phyloP scores from a whole-genome alignment of 257 asterid genomes.

The Gentiana dahurica region DNA sequence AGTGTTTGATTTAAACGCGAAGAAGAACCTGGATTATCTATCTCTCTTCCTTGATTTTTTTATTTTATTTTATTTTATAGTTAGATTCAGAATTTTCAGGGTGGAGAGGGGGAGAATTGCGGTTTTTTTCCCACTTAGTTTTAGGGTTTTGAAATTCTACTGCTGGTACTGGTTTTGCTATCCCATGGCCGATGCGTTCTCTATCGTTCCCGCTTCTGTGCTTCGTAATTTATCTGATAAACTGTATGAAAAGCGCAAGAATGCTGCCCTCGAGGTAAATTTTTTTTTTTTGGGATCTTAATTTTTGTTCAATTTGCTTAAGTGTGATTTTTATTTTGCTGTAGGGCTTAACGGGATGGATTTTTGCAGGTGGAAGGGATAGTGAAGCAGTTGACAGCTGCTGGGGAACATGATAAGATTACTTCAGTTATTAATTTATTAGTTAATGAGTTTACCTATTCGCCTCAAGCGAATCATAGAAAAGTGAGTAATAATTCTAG shows the following conservation, averaged over 20 bases:
- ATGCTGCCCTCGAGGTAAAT: slow-evolving; percentile 88
- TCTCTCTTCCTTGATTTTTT: too few species aligned
- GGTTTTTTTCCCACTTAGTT: slow-evolving; percentile 2
- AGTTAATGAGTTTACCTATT: slow-evolving; percentile 62
- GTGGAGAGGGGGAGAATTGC: slow-evolving; percentile 3
- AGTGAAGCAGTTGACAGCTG: slow-evolving; percentile 71
- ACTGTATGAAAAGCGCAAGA: slow-evolving; percentile 94
- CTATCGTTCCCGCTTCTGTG: slow-evolving; percentile 76
- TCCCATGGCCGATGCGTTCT: slow-evolving; percentile 70
- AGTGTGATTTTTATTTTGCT: not conserved
- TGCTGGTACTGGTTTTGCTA: slow-evolving; percentile 11
- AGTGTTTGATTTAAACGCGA: too few species aligned
- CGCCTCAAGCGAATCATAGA: slow-evolving; percentile 89
- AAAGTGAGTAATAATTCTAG: slow-evolving; percentile 37
- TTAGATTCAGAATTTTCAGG: not conserved
- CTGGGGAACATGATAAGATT: slow-evolving; percentile 78
- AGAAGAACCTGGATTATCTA: too few species aligned
- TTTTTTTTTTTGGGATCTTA: not conserved
- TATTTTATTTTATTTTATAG: too few species aligned
- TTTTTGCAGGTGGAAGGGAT: slow-evolving; percentile 76
- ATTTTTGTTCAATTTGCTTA: not conserved
- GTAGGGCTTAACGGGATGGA: slow-evolving; percentile 25
- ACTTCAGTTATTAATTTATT: slow-evolving; percentile 69
- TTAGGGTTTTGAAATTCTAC: slow-evolving; percentile 25
- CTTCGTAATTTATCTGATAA: slow-evolving; percentile 93